phyloP scores from a whole-genome alignment of 768 basidiomycete genomes.

The Candolleomyces aberdarensis region DNA sequence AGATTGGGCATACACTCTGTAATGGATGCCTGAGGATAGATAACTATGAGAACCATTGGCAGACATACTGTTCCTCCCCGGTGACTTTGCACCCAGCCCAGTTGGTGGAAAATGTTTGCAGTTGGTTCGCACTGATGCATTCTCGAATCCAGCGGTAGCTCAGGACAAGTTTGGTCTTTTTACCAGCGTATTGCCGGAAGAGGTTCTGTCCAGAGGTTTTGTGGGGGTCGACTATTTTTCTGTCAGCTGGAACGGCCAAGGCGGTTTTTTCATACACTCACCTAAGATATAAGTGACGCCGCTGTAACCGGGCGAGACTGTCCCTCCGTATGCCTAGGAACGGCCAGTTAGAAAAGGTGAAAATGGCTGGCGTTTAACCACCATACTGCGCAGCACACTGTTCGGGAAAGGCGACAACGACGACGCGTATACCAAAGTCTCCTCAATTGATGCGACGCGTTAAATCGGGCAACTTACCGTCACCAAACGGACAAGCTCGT shows the following conservation, averaged over 20 bases:
- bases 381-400: background rate
- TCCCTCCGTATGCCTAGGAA: slow-evolving; percentile 72
- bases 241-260: no score
- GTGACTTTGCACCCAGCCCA: slow-evolving; percentile 83
- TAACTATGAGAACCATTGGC: background rate
- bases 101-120: slow-evolving; percentile 73
- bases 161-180: slow-evolving; percentile 78
- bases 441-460: background rate
- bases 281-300: slow-evolving; percentile 79
- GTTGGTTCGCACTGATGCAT: slow-evolving; percentile 63
- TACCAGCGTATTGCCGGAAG: slow-evolving; percentile 73
- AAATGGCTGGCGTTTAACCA: background rate
- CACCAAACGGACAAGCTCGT: slow-evolving; percentile 59
- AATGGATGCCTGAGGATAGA: slow-evolving; percentile 1
- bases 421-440: background rate
- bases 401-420: background rate
- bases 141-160: slow-evolving; percentile 73
- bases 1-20: background rate
- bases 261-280: slow-evolving; percentile 27
- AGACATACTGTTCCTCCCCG: slow-evolving; percentile 66
- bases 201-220: slow-evolving; percentile 79
- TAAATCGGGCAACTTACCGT: slow-evolving; percentile 44
- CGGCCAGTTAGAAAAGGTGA: background rate
- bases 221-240: slow-evolving; percentile 64
- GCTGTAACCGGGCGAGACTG: slow-evolving; percentile 71